These are phyloP conservation scores for Trichoderma lentiforme DNA, from an alignment of 2,329 filamentous ascomycete genomes.

Conservation along the genomic window DNA sequence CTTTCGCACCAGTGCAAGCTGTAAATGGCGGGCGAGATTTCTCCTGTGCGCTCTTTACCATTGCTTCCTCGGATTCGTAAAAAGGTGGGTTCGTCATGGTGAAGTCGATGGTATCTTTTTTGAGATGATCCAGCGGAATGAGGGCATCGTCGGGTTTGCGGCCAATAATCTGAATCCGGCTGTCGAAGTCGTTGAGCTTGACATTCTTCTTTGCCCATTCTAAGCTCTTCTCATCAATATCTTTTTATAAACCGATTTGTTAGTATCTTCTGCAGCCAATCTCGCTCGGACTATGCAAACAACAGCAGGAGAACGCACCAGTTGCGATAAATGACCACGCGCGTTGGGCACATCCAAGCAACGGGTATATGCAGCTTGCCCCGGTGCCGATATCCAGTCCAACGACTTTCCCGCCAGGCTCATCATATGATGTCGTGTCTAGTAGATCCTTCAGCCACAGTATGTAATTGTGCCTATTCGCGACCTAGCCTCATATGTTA, in stretches of 20 bases:
- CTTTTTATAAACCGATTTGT: conserved; percentile 35
- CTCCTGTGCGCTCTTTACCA: conserved; percentile 59
- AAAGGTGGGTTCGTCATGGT: conserved; percentile 95
- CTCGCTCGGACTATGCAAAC: no score
- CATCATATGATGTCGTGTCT: conserved; percentile 62
- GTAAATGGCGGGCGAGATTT: conserved; percentile 69
- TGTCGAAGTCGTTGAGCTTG: conserved; percentile 58
- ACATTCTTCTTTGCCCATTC: conserved; percentile 66
- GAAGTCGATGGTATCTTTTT: conserved; percentile 63
- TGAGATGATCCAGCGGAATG: conserved; percentile 59
- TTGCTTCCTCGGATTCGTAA: conserved; percentile 70
- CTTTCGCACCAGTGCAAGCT: conserved; percentile 69
- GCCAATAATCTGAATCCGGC: conserved; percentile 61
- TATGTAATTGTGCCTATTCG: conserved; percentile 80
- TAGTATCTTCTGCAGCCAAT: background rate
- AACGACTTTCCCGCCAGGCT: conserved; percentile 47
- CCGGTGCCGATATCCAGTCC: conserved; percentile 89
- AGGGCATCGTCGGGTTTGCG: conserved; percentile 52
- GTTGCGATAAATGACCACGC: conserved; percentile 74
- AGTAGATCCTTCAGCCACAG: conserved; percentile 82
- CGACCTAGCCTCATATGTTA: conserved; percentile 40
- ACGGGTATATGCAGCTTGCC: conserved; percentile 85
- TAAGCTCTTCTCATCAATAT: conserved; percentile 72
- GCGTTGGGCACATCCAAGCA: conserved; percentile 69
- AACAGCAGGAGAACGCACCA: conserved; percentile 29